Conservation (phyloP, 768 basidiomycete species). For the Tricholoma terreum region DNA sequence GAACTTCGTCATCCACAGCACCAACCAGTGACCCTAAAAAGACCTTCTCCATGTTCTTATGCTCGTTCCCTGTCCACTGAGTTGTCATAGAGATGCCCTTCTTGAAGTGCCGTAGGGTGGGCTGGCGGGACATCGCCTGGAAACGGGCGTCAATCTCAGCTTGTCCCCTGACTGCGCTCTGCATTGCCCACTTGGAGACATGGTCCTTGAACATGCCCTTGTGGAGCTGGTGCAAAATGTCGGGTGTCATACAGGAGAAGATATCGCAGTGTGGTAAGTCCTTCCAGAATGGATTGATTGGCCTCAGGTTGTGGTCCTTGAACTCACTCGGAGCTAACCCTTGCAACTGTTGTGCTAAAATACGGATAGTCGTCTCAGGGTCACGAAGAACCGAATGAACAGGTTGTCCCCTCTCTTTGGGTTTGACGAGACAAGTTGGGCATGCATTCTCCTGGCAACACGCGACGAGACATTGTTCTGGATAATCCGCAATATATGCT, state of each 20-base stretch:
- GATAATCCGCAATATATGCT: conserved; percentile 31
- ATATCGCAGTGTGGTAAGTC: conserved; percentile 38
- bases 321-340: conserved; percentile 7
- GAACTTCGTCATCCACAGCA: conserved; percentile 14
- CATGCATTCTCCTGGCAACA: conserved; percentile 23
- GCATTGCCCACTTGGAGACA: conserved; percentile 31
- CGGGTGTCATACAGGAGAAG: conserved; percentile 33
- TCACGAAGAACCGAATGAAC: not conserved
- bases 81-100: conserved; percentile 36
- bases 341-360: not conserved
- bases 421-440: conserved; percentile 22
- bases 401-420: conserved; percentile 14
- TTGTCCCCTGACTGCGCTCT: conserved; percentile 12
- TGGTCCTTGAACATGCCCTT: conserved; percentile 48
- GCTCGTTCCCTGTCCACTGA: conserved; percentile 43
- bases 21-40: conserved; percentile 29
- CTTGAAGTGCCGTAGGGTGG: conserved; percentile 35
- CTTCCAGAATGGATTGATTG: conserved; percentile 37
- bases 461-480: conserved; percentile 34
- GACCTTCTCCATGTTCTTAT: conserved; percentile 34
- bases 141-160: conserved; percentile 33
- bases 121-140: conserved; percentile 24
- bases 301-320: conserved; percentile 11
- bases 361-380: not conserved
- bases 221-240: conserved; percentile 46